Conservation (phyloP, 371 early-diverging fungal species). For the Rhizopus delemar region DNA sequence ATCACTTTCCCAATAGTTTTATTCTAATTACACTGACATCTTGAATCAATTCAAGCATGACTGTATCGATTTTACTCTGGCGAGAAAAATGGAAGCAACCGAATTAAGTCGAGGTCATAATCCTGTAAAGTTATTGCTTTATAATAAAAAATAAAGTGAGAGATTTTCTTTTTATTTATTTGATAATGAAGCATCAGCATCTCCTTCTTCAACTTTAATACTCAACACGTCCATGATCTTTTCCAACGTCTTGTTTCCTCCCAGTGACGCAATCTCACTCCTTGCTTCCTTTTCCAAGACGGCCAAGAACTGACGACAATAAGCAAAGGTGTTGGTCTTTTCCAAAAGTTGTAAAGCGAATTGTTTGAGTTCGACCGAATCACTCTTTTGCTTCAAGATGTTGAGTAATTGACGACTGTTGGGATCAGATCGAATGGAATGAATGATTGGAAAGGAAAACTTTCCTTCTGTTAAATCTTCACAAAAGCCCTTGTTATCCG, state of each 20-base stretch:
- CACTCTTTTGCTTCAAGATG: conserved; percentile 86
- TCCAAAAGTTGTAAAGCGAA: conserved; percentile 84
- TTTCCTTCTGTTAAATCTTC: conserved; percentile 98
- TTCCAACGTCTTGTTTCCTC: conserved; percentile 74
- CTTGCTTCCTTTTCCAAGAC: conserved; percentile 64
- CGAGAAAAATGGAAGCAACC: conserved; percentile 70
- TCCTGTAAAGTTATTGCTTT: conserved; percentile 9
- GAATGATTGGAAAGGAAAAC: conserved; percentile 94
- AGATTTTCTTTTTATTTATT: neutral
- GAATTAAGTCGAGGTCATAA: conserved; percentile 50
- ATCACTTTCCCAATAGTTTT: conserved; percentile 52
- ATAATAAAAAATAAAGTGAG: conserved; percentile 14
- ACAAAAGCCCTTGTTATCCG: conserved; percentile 92
- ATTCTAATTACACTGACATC: conserved; percentile 66
- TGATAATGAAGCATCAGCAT: neutral
- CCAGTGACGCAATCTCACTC: conserved; percentile 63
- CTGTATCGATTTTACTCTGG: conserved; percentile 69
- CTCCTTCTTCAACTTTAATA: neutral
- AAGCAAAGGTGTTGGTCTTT: conserved; percentile 76
- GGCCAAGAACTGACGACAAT: conserved; percentile 63
- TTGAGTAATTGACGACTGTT: conserved; percentile 68
- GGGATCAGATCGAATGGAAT: conserved; percentile 72
- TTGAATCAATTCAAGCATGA: conserved; percentile 60
- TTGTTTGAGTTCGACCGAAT: conserved; percentile 78
- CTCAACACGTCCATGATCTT: conserved; percentile 44